Percentiles rank a stretch among this genome's conserved stretches.
Conservation (phyloP, 768 basidiomycete species). For the Boletus subparvulus region DNA sequence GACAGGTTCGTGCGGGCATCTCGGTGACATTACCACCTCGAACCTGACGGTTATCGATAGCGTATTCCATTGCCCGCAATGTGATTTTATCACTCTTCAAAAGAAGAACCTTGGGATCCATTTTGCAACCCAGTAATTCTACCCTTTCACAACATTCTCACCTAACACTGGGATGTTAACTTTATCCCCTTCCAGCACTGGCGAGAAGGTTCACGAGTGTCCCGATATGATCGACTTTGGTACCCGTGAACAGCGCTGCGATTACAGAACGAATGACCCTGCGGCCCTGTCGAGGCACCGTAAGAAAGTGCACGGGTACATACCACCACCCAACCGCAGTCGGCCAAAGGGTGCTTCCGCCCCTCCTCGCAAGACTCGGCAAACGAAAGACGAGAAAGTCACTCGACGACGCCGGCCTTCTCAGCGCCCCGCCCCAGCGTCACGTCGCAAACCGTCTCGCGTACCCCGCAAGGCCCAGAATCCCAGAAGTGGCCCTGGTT, state of each 20-base stretch:
- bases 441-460: not conserved
- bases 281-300: slow-evolving; percentile 29
- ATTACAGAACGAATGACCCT: slow-evolving; percentile 27
- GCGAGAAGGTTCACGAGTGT: slow-evolving; percentile 19
- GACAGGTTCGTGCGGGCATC: slow-evolving; percentile 1
- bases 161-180: not conserved
- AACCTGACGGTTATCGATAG: slow-evolving; percentile 4
- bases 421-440: not conserved
- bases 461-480: not conserved
- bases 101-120: slow-evolving; percentile 27
- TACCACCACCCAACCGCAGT: slow-evolving; percentile 11
- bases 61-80: slow-evolving; percentile 18
- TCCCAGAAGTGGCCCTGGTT: not conserved
- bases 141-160: not conserved
- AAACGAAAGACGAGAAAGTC: not conserved
- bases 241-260: slow-evolving; percentile 5
- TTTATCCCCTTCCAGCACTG: slow-evolving; percentile 14
- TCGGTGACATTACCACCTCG: not conserved
- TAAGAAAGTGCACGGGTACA: slow-evolving; percentile 20
- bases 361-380: not conserved
- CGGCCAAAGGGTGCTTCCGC: not conserved
- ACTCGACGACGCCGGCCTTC: not conserved
- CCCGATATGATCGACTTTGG: slow-evolving; percentile 2
- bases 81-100: slow-evolving; percentile 16
- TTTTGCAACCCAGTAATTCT: slow-evolving; percentile 17